phyloP scores from a whole-genome alignment of 768 basidiomycete species.

The Gloeostereum incarnatum region DNA sequence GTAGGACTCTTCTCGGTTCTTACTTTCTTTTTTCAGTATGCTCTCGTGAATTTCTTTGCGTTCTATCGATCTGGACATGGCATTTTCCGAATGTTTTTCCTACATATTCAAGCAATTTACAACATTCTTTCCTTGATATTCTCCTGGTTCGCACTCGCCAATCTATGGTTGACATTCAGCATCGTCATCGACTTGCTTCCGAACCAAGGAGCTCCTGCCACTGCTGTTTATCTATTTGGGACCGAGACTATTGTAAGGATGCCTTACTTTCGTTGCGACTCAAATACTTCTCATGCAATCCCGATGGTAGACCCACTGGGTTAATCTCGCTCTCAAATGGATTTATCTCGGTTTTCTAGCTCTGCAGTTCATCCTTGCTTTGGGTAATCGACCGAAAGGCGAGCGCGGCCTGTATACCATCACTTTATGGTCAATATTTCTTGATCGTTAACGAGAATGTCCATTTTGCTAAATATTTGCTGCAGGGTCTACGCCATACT shows the following conservation, averaged over 20 bases:
- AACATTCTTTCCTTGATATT: constrained; percentile 42
- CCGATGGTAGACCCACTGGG: constrained; percentile 49
- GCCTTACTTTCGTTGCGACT: not conserved
- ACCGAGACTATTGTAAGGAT: constrained; percentile 36
- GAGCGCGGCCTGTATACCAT: constrained; percentile 47
- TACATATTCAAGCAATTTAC: constrained; percentile 35
- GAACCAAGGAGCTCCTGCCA: constrained; percentile 17
- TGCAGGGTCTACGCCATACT: constrained; percentile 24
- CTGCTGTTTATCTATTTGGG: constrained; percentile 49
- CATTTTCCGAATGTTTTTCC: constrained; percentile 50
- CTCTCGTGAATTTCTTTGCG: constrained; percentile 44
- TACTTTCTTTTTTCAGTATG: constrained; percentile 31
- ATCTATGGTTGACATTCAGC: constrained; percentile 44
- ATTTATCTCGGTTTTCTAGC: constrained; percentile 54
- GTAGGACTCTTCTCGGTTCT: not conserved
- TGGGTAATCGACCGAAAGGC: constrained; percentile 59
- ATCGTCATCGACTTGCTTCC: constrained; percentile 47
- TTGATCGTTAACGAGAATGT: not conserved
- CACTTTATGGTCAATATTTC: constrained; percentile 13
- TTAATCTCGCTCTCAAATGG: constrained; percentile 51
- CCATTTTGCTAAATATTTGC: too few relatives aligned
- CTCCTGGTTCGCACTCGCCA: constrained; percentile 47
- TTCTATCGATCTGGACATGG: constrained; percentile 43
- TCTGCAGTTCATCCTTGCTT: constrained; percentile 29
- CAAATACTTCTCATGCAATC: constrained; percentile 2